Percentiles rank a stretch among this genome's conserved stretches.
phyloP scores from a whole-genome alignment of 2,329 filamentous ascomycete species.

The Fusarium xyrophilum region DNA sequence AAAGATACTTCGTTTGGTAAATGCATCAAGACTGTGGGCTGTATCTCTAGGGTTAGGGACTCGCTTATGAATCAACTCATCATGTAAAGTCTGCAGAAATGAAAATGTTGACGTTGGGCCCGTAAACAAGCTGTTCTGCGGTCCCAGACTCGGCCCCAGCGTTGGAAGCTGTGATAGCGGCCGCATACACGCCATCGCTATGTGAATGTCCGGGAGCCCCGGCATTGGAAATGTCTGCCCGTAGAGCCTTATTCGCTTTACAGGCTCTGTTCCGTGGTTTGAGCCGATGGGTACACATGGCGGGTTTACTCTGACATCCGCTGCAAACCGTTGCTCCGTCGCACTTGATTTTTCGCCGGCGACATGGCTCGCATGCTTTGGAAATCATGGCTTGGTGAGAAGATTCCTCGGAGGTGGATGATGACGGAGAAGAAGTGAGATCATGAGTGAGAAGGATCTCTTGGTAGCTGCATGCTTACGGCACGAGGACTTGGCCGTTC shows the following conservation, averaged over 20 bases:
- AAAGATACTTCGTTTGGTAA: background rate
- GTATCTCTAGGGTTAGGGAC: no score
- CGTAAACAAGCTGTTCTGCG: background rate
- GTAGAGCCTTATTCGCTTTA: no score
- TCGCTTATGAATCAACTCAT: background rate
- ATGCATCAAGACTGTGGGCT: background rate
- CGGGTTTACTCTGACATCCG: fast-evolving
- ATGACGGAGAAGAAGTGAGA: fast-evolving
- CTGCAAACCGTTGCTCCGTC: background rate
- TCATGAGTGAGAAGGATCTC: background rate
- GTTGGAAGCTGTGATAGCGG: background rate
- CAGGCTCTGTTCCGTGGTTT: background rate
- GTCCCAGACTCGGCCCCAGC: fast-evolving
- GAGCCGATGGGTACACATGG: background rate
- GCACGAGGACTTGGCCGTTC: background rate
- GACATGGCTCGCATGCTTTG: background rate
- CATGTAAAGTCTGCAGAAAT: background rate
- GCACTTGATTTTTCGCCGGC: background rate
- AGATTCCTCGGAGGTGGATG: background rate
- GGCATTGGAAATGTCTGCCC: fast-evolving
- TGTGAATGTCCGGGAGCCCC: fast-evolving
- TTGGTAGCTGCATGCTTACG: background rate
- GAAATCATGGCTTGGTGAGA: background rate
- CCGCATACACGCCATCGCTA: no score
- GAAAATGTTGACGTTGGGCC: background rate